A percentile compares a stretch with the other conserved stretches of the same genome.
These are phyloP conservation scores for Populus euphratica DNA, from an alignment of 345 rosid genomes.

Conservation along the genomic window DNA sequence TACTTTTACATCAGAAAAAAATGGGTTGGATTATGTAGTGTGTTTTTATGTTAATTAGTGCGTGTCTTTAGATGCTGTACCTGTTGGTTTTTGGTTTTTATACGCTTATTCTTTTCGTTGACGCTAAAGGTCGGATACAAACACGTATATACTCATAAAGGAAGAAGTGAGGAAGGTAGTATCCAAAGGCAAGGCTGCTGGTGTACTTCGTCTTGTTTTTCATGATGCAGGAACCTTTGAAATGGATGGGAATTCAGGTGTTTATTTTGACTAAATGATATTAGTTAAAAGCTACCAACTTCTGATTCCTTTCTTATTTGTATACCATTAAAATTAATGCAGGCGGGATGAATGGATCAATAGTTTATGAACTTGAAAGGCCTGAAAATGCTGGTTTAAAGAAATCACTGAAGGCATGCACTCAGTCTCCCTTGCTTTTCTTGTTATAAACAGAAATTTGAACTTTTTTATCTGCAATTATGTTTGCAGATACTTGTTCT, in stretches of 20 bases:
- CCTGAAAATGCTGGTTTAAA: slow-evolving; percentile 88
- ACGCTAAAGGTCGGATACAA: slow-evolving; percentile 32
- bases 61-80: background rate
- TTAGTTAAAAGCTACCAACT: background rate
- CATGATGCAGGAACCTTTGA: slow-evolving; percentile 98
- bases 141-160: slow-evolving; percentile 34
- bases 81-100: background rate
- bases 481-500: background rate
- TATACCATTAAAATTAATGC: slow-evolving; percentile 5
- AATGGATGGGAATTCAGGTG: slow-evolving; percentile 53
- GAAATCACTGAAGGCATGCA: slow-evolving; percentile 64
- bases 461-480: background rate
- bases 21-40: background rate
- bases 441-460: background rate
- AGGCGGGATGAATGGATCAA: slow-evolving; percentile 97
- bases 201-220: slow-evolving; percentile 91
- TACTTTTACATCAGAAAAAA: too few relatives aligned
- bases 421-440: slow-evolving; percentile 3
- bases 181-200: slow-evolving; percentile 87
- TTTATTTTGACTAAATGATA: background rate
- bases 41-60: background rate
- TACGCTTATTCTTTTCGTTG: slow-evolving; percentile 1
- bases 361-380: slow-evolving; percentile 77
- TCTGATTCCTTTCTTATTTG: background rate
- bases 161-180: slow-evolving; percentile 64